These are phyloP conservation scores for Streptanthus diversifolius DNA, from an alignment of 345 rosid genomes.

Conservation along the genomic window DNA sequence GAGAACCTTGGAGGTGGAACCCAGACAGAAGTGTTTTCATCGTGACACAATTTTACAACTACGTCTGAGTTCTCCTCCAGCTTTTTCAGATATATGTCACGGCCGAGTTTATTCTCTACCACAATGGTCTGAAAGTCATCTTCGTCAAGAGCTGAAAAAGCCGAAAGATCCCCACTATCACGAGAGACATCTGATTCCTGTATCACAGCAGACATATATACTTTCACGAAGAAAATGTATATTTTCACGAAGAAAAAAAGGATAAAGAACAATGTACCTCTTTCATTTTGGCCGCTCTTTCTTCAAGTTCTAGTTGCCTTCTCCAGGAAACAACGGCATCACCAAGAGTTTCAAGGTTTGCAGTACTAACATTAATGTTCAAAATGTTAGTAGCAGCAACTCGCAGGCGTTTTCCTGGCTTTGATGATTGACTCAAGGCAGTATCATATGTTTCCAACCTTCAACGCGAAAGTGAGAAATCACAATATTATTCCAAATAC, in stretches of 20 bases:
- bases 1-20: conserved; percentile 95
- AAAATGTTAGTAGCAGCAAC: conserved; percentile 77
- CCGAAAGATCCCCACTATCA: conserved; percentile 54
- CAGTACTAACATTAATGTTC: conserved; percentile 85
- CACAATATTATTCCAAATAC: conserved; percentile 1
- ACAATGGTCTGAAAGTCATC: conserved; percentile 84
- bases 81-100: conserved; percentile 74
- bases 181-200: conserved; percentile 56
- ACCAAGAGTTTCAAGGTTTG: conserved; percentile 71
- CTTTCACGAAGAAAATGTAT: not conserved
- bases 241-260: not conserved
- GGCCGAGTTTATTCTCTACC: conserved; percentile 87
- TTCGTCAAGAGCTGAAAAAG: conserved; percentile 88
- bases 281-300: conserved; percentile 66
- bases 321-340: conserved; percentile 89
- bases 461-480: conserved; percentile 25
- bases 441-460: conserved; percentile 94
- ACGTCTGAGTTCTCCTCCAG: conserved; percentile 57
- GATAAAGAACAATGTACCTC: conserved; percentile 47
- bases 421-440: conserved; percentile 49
- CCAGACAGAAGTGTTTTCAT: conserved; percentile 63
- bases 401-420: conserved; percentile 77
- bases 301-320: conserved; percentile 81
- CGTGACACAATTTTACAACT: conserved; percentile 55
- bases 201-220: not conserved